Base-by-base conservation (phyloP, 2,329 filamentous ascomycete genomes). In the Monosporascus sp. region DNA sequence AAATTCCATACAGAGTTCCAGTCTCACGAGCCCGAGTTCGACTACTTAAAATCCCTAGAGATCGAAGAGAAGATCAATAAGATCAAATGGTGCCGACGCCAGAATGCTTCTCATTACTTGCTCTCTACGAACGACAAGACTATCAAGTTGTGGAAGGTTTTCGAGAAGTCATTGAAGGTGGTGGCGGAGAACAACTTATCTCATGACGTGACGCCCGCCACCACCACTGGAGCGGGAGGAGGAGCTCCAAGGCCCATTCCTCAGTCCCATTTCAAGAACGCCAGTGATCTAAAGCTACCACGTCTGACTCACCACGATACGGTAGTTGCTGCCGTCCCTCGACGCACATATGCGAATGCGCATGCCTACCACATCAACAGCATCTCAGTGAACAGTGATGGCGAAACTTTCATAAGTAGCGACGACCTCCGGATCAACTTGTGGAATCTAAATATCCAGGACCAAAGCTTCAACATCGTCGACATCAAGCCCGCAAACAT, bases 31-130 rank as follows among this genome's bases (percentile, higher is more conserved):
- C 94, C 94, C 59, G 94, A 99, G 74, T 99, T 99, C 74, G 94
- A 99, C 74, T 99, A 99, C 72, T 84, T 99, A 61, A 99, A 99
- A 76, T 99, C 94, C 37, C 82, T 99, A 64, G 94, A 99, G 75
- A 99, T 99, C 69, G 94, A 99, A 81, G 94, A 99, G 76, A 99
- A 99, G 79, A 99, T 99, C 82, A 99, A 99, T 82, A 99, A 99
- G 81, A 99, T 99, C 78, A 99, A 97, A 75, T 99, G 94, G 94
- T 99, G 94, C 74, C 87, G 89, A 69, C 87, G 94, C 74, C 93
- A 97, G 75, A 99, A 99, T 79, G 89, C 93, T 57, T 97, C 94
- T 52, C 94, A 99, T 77, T 99, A 96, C 73, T 85, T 99, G 50
- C 84, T 99, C 53, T 97, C 94, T 44, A 99, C 94, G 65, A 99